These are phyloP conservation scores for Colletotrichum theobromicola DNA, from an alignment of 2,329 filamentous ascomycete genomes.

Conservation along the genomic window DNA sequence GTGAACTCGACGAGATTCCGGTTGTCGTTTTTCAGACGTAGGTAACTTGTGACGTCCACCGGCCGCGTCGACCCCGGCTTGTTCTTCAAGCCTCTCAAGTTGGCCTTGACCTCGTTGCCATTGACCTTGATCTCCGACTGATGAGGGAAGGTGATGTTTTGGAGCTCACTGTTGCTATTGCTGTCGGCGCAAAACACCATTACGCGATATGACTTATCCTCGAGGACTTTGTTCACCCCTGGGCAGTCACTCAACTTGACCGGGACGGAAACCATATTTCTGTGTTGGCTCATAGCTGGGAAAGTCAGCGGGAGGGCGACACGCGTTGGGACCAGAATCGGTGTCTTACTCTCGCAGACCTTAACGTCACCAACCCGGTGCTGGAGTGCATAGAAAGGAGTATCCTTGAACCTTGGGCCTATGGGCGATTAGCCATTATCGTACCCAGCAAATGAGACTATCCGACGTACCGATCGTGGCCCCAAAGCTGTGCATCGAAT, in stretches of 20 bases:
- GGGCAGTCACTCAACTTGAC: constrained; percentile 57
- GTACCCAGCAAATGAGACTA: background rate
- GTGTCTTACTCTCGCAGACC: constrained; percentile 73
- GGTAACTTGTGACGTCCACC: constrained; percentile 82
- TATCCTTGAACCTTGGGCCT: constrained; percentile 61
- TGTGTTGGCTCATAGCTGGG: constrained; percentile 60
- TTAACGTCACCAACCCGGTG: constrained; percentile 68
- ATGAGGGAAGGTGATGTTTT: constrained; percentile 88
- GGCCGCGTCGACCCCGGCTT: constrained; percentile 94
- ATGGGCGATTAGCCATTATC: background rate
- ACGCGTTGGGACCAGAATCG: background rate
- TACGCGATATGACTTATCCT: constrained; percentile 69
- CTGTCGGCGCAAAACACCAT: constrained; percentile 85
- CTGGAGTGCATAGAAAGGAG: constrained; percentile 82
- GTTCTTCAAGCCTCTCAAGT: constrained; percentile 92
- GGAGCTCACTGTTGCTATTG: constrained; percentile 52
- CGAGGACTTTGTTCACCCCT: constrained; percentile 58
- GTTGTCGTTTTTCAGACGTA: constrained; percentile 69
- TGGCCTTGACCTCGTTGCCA: constrained; percentile 86
- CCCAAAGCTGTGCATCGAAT: background rate
- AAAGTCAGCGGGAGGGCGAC: constrained; percentile 22
- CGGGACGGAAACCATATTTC: constrained; percentile 51
- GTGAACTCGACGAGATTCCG: constrained; percentile 83
- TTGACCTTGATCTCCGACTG: constrained; percentile 95
- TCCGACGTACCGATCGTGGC: background rate